Percentiles rank a stretch among this genome's conserved stretches.
Evolutionary conservation across 1,139 yeast species (phyloP).

Genomic region (Suhomyces coccinellae): DNA sequence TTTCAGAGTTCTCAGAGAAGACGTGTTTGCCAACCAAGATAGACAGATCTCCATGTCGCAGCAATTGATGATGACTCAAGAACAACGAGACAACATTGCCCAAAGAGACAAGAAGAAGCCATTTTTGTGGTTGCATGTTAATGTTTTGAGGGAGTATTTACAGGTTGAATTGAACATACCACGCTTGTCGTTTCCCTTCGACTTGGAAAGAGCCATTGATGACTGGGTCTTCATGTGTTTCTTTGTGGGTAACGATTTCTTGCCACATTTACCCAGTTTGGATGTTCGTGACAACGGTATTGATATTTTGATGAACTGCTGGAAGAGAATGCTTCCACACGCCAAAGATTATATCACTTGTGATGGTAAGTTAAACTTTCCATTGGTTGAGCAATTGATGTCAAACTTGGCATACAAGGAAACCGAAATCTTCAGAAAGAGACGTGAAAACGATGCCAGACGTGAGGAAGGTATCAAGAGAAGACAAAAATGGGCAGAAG

Average conservation of each 20-base stretch:
- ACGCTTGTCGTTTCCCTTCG: slow-evolving; percentile 70
- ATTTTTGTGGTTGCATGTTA: slow-evolving; percentile 90
- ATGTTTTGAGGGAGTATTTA: slow-evolving; percentile 83
- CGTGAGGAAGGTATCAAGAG: slow-evolving; percentile 64
- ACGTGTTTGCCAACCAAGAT: slow-evolving; percentile 75
- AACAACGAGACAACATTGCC: slow-evolving; percentile 54
- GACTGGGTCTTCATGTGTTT: slow-evolving; percentile 99
- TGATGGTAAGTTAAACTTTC: slow-evolving; percentile 79
- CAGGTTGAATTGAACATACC: slow-evolving; percentile 79
- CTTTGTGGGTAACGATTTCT: slow-evolving; percentile 97
- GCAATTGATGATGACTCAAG: slow-evolving; percentile 59
- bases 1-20: slow-evolving; percentile 90
- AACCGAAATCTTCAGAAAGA: slow-evolving; percentile 70
- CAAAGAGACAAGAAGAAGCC: slow-evolving; percentile 73
- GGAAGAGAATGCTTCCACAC: slow-evolving; percentile 73
- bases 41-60: slow-evolving; percentile 52
- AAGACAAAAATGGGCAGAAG: slow-evolving; percentile 48
- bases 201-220: slow-evolving; percentile 92
- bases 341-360: slow-evolving; percentile 81
- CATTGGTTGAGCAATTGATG: slow-evolving; percentile 73
- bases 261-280: slow-evolving; percentile 93
- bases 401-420: slow-evolving; percentile 69
- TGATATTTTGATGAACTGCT: slow-evolving; percentile 73
- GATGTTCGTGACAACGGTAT: slow-evolving; percentile 95
- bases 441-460: slow-evolving; percentile 67